Base-by-base conservation (phyloP, 2,329 filamentous ascomycete genomes). In the Bipolaris sorokiniana region DNA sequence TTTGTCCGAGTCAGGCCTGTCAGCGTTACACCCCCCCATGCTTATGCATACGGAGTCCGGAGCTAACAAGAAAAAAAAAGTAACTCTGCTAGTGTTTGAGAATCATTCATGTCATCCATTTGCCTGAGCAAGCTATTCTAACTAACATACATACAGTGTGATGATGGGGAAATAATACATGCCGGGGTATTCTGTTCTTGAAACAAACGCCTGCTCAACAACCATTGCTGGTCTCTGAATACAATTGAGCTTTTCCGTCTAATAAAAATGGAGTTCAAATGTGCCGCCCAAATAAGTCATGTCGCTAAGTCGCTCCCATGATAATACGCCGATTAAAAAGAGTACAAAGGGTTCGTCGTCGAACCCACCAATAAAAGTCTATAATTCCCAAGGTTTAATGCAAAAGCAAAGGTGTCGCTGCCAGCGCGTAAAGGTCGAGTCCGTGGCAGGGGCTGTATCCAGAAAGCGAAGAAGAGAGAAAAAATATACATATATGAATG, bases 181-280 rank as follows among this genome's bases (percentile, higher is more conserved):
- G 58, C 61, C 50, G 50, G 62, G 67, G 67, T 69, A 69, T 69
- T 68, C 31, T 62, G 61, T 65, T 60, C 59, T 61, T 61, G 41
- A 48, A 48, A 61, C 51, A 65, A 69, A 70, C 67, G 67, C 66
- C 67, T 58, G 66, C 66, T 65, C 64, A 52, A 53, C 20, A 5
- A 61, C 67, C 61, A 63, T 60, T 54, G 61, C 62, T 66, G 60
- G 66, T 56, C 36, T 59, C 56, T 46, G 26, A 9, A 46, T 49
- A 54, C 50, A 54, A 49, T 55, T 48, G 57, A 61, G 54, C 56
- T 51, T 66, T 42, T 63, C 55, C 58, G 48, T 67, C 66, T 67
- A 70, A 48, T 51, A 59, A 50, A 60, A 62, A 40, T 49, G 26
- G 49, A 50, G 53, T 50, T 49, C 50, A 56, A 62, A 54, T 28